Conservation (phyloP, 179 eudicot species). For the Patellifolia procumbens region DNA sequence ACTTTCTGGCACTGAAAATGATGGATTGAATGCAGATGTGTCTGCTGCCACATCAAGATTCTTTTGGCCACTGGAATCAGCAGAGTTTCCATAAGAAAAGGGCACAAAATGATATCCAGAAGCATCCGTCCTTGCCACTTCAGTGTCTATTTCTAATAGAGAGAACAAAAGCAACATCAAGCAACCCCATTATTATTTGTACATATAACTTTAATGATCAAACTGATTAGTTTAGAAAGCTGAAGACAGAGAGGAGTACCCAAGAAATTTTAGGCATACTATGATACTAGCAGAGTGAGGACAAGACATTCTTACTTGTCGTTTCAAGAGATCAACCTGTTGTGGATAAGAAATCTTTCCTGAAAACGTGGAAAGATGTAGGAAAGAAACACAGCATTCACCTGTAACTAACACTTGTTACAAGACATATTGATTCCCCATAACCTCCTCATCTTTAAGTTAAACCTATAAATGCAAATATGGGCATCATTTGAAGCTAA, state of each 20-base stretch:
- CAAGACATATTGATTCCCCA: not conserved
- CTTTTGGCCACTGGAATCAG: conserved; percentile 50
- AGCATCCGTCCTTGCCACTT: conserved; percentile 40
- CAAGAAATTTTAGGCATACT: too few species aligned
- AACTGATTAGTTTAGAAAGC: too few species aligned
- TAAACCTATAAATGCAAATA: not conserved
- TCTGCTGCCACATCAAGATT: conserved; percentile 40
- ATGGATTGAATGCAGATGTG: conserved; percentile 52
- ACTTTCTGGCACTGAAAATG: conserved; percentile 74
- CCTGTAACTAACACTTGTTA: not conserved
- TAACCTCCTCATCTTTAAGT: not conserved
- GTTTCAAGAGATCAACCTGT: conserved; percentile 42
- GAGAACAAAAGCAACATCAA: conserved; percentile 23
- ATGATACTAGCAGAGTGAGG: conserved; percentile 14
- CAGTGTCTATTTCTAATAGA: conserved; percentile 42
- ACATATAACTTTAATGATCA: not conserved
- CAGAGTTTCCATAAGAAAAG: conserved; percentile 69
- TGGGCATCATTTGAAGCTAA: not conserved
- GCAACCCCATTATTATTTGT: conserved; percentile 6
- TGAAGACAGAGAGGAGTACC: too few species aligned
- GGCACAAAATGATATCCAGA: conserved; percentile 62
- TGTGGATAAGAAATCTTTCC: conserved; percentile 44
- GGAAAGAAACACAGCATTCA: conserved; percentile 37
- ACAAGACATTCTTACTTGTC: conserved; percentile 47
- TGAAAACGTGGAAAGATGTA: conserved; percentile 51